Evolutionary conservation across 441 rosid genomes (phyloP).

Genomic region (Gossypium trilobum): DNA sequence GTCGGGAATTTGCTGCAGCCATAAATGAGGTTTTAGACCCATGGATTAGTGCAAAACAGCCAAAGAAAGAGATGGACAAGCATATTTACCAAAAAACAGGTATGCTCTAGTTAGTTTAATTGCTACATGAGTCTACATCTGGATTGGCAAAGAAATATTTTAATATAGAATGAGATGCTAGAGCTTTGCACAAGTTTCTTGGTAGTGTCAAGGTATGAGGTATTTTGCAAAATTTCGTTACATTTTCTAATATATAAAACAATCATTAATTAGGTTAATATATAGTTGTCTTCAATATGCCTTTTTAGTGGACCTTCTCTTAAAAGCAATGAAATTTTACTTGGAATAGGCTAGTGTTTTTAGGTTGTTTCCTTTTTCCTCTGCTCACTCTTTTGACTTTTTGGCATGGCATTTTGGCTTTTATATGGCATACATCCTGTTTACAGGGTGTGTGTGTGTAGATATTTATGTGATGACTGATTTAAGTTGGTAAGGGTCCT

Average conservation of each 20-base stretch:
- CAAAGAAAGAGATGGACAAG: slow-evolving; percentile 80
- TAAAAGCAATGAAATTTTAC: neutral
- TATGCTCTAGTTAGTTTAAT: slow-evolving; percentile 22
- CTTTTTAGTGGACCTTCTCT: neutral
- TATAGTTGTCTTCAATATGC: neutral
- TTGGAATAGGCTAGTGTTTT: neutral
- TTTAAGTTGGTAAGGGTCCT: neutral
- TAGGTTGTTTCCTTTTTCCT: neutral
- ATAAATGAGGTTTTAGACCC: slow-evolving; percentile 95
- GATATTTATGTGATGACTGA: neutral
- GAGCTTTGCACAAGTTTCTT: neutral
- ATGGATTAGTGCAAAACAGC: slow-evolving; percentile 90
- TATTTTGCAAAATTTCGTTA: neutral
- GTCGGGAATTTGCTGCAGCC: slow-evolving; percentile 94
- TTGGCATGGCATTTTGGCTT: neutral
- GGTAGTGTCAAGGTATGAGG: neutral
- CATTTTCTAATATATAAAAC: neutral
- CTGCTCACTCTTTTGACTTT: neutral
- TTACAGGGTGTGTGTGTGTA: neutral
- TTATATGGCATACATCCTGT: neutral
- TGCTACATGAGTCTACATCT: neutral
- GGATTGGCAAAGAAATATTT: neutral
- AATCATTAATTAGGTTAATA: neutral
- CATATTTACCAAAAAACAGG: slow-evolving; percentile 76
- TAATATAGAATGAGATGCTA: neutral